Percentiles rank a stretch among this genome's conserved stretches.
phyloP scores from a whole-genome alignment of 1,284 basidiomycete genomes.

The Irpex rosettiformis region DNA sequence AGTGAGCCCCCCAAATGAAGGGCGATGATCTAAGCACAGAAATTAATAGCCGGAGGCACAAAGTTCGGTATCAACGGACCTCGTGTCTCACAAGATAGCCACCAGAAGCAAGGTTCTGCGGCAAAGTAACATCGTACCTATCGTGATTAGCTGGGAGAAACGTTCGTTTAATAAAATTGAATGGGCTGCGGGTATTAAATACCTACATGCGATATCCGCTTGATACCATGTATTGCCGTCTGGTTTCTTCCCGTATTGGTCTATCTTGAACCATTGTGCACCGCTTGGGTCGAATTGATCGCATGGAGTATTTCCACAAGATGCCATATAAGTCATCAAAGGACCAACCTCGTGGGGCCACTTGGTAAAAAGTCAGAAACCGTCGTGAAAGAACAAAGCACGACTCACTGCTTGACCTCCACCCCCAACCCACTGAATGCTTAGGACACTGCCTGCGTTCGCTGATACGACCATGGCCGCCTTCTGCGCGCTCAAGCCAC shows the following conservation, averaged over 20 bases:
- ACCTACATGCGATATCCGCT: constrained; percentile 32
- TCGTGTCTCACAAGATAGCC: constrained; percentile 66
- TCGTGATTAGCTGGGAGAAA: constrained; percentile 26
- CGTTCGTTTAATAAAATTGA: neutral
- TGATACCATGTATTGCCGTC: constrained; percentile 39
- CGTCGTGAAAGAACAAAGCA: constrained; percentile 6
- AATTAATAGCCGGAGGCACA: neutral
- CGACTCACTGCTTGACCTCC: constrained; percentile 41
- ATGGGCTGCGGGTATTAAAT: constrained; percentile 10
- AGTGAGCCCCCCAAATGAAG: constrained; percentile 49
- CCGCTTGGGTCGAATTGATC: constrained; percentile 52
- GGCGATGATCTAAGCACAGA: constrained; percentile 46
- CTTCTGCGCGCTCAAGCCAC: constrained; percentile 53
- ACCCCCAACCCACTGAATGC: constrained; percentile 58
- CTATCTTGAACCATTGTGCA: constrained; percentile 72
- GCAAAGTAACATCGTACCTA: constrained; percentile 47
- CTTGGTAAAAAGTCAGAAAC: constrained; percentile 28
- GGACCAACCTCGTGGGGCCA: constrained; percentile 75
- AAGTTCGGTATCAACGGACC: constrained; percentile 4
- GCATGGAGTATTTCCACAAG: constrained; percentile 55
- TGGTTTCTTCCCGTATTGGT: constrained; percentile 38
- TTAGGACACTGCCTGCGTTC: constrained; percentile 58
- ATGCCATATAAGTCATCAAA: constrained; percentile 68
- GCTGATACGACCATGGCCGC: constrained; percentile 53
- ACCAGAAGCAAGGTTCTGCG: constrained; percentile 50